phyloP scores from a whole-genome alignment of 2,329 filamentous ascomycete genomes.

The Penicillium vulpinum region DNA sequence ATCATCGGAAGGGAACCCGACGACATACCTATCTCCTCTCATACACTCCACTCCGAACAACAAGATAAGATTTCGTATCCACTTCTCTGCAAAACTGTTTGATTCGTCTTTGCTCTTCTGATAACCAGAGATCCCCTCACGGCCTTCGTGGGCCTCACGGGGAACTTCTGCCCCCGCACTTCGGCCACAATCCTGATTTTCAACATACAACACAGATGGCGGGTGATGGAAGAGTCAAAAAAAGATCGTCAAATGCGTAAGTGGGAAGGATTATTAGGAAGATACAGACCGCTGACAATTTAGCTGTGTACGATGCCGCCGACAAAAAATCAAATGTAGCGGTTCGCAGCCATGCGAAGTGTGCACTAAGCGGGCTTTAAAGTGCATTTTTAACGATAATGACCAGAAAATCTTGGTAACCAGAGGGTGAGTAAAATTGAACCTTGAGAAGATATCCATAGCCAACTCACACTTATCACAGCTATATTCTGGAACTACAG shows the following conservation, averaged over 20 bases:
- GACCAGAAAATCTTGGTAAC: constrained; percentile 54
- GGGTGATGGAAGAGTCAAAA: constrained; percentile 28
- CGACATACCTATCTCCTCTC: not conserved
- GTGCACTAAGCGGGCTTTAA: constrained; percentile 39
- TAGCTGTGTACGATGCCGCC: constrained; percentile 49
- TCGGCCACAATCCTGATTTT: not conserved
- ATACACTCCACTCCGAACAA: not conserved
- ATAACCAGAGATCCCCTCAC: not conserved
- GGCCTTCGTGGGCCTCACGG: not conserved
- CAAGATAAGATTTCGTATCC: not conserved
- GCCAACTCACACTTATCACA: constrained; percentile 17
- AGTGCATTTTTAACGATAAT: constrained; percentile 48
- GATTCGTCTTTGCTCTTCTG: not conserved
- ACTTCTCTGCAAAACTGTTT: not conserved
- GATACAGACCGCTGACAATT: not conserved
- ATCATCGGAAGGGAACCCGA: constrained; percentile 6
- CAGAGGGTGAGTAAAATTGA: constrained; percentile 38
- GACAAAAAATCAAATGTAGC: constrained; percentile 50
- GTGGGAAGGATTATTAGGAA: no score
- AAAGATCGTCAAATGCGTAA: constrained; percentile 38
- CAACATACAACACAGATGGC: constrained; percentile 15
- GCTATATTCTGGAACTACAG: constrained; percentile 42
- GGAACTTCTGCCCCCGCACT: not conserved
- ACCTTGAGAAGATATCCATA: not conserved
- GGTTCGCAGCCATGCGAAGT: constrained; percentile 46